Percentiles rank a stretch among this genome's conserved stretches.
Evolutionary conservation across 768 basidiomycete species (phyloP).

Genomic region (Phylloporus rhodoxanthus): DNA sequence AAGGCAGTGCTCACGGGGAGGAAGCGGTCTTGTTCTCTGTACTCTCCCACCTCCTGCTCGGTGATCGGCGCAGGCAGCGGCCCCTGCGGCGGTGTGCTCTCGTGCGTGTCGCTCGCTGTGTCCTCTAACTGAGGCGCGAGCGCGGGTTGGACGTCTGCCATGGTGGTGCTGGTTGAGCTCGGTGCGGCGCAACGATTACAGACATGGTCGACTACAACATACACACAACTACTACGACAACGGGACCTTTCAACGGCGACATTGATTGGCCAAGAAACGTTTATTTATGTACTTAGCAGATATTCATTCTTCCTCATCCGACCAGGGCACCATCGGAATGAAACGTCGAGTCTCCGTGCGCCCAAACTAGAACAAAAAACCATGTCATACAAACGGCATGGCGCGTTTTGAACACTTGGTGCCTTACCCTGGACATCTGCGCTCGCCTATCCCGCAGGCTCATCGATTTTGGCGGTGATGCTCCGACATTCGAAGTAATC

Average conservation of each 20-base stretch:
- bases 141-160: slow-evolving; percentile 30
- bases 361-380: slow-evolving; percentile 18
- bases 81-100: slow-evolving; percentile 35
- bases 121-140: slow-evolving; percentile 40
- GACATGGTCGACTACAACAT: background rate
- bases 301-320: slow-evolving; percentile 27
- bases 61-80: slow-evolving; percentile 70
- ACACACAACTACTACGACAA: background rate
- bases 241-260: slow-evolving; percentile 9
- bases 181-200: background rate
- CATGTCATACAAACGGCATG: background rate
- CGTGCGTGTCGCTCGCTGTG: slow-evolving; percentile 27
- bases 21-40: slow-evolving; percentile 91
- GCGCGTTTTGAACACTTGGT: background rate
- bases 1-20: slow-evolving; percentile 60
- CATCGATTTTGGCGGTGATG: slow-evolving; percentile 23
- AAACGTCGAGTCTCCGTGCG: slow-evolving; percentile 26
- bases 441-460: slow-evolving; percentile 30
- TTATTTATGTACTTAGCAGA: slow-evolving; percentile 11
- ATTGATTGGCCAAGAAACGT: slow-evolving; percentile 13
- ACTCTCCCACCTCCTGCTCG: slow-evolving; percentile 90
- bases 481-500: background rate
- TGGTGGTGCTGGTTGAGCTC: slow-evolving; percentile 10
- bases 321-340: slow-evolving; percentile 27
- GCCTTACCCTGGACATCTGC: slow-evolving; percentile 25